These are phyloP conservation scores for Nannizzia gypsea DNA, from an alignment of 2,329 filamentous ascomycete genomes.

Conservation along the genomic window DNA sequence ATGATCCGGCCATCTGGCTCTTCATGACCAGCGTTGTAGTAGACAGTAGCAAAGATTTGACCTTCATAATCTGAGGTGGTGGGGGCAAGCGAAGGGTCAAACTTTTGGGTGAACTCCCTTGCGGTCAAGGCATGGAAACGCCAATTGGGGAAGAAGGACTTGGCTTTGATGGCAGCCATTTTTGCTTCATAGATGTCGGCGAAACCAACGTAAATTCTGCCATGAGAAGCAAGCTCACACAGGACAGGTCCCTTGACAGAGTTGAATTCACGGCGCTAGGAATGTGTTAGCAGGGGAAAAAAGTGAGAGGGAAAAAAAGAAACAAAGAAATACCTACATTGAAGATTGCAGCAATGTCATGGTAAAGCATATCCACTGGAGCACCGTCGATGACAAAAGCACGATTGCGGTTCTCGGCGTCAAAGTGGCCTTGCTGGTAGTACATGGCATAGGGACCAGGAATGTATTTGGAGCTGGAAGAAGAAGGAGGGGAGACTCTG, in stretches of 20 bases:
- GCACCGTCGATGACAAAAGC: slow-evolving; percentile 26
- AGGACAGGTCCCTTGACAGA: slow-evolving; percentile 30
- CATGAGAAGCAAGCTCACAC: slow-evolving; percentile 24
- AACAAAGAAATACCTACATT: slow-evolving; percentile 23
- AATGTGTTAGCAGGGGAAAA: neutral
- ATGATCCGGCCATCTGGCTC: slow-evolving; percentile 21
- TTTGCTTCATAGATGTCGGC: slow-evolving; percentile 50
- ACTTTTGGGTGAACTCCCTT: slow-evolving; percentile 34
- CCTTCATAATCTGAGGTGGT: slow-evolving; percentile 41
- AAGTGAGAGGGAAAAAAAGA: neutral
- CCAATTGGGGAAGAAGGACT: slow-evolving; percentile 38
- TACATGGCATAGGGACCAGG: slow-evolving; percentile 3
- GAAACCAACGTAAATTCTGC: slow-evolving; percentile 45
- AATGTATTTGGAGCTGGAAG: slow-evolving; percentile 9
- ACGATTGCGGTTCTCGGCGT: slow-evolving; percentile 20
- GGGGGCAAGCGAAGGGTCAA: slow-evolving; percentile 19
- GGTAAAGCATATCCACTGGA: slow-evolving; percentile 22
- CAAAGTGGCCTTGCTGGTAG: slow-evolving; percentile 16
- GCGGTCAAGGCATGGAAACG: slow-evolving; percentile 35
- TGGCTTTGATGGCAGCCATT: slow-evolving; percentile 38
- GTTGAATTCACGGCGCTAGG: slow-evolving; percentile 25
- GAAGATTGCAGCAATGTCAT: slow-evolving; percentile 29
- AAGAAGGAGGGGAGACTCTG: slow-evolving; percentile 9
- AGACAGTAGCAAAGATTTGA: slow-evolving; percentile 43
- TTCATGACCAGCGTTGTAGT: slow-evolving; percentile 24